These are phyloP conservation scores for Melaleuca alternifolia DNA, from an alignment of 345 rosid genomes.

Conservation along the genomic window DNA sequence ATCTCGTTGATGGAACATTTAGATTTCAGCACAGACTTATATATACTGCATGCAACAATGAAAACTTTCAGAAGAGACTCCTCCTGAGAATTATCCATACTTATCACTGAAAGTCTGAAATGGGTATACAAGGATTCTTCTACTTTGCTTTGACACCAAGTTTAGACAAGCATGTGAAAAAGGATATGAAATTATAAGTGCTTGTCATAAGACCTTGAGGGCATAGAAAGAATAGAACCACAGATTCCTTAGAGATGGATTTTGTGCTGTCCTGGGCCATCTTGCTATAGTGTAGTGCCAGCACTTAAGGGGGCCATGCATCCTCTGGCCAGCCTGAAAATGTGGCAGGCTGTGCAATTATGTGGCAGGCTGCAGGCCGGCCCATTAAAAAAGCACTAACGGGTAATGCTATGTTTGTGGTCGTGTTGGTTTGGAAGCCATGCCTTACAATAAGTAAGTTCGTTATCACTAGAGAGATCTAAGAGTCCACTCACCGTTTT, in stretches of 20 bases:
- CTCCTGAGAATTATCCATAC: not conserved
- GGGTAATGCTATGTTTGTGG: not conserved
- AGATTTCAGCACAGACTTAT: constrained; percentile 76
- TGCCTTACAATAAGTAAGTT: too few species aligned
- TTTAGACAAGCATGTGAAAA: not conserved
- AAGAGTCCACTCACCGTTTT: not conserved
- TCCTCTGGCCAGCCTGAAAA: not conserved
- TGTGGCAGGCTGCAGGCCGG: too few species aligned
- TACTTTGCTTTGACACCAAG: not conserved
- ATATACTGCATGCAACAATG: constrained; percentile 44
- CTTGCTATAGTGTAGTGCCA: not conserved
- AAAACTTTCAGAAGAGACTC: not conserved
- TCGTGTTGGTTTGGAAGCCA: not conserved
- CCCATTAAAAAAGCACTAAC: not conserved
- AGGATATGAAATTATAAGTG: not conserved
- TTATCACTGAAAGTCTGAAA: not conserved
- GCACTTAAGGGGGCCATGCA: not conserved
- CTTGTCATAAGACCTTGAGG: not conserved
- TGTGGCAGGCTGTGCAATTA: too few species aligned
- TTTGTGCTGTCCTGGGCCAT: not conserved
- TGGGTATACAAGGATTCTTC: not conserved
- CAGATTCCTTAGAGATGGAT: not conserved
- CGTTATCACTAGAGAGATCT: not conserved
- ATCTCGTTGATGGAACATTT: constrained; percentile 73
- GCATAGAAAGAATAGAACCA: not conserved